phyloP scores from a whole-genome alignment of 345 rosid species.

The Populus tremula region DNA sequence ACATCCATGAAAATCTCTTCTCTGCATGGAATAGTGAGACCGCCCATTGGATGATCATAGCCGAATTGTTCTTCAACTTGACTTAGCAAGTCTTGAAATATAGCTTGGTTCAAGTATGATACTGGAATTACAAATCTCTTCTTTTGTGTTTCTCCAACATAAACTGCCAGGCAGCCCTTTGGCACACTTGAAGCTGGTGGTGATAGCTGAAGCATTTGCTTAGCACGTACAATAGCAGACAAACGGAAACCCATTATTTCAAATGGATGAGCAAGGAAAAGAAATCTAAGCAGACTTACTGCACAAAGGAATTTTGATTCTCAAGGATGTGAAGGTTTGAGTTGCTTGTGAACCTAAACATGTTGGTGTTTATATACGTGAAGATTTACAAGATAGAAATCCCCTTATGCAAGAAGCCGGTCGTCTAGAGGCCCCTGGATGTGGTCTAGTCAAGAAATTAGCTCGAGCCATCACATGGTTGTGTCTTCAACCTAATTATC shows the following conservation, averaged over 20 bases:
- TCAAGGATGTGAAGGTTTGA: background rate
- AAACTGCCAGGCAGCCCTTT: slow-evolving; percentile 25
- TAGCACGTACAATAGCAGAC: slow-evolving; percentile 6
- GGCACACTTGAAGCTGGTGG: slow-evolving; percentile 15
- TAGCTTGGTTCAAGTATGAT: slow-evolving; percentile 38
- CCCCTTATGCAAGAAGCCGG: background rate
- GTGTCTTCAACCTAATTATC: slow-evolving; percentile 2
- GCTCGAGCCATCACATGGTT: slow-evolving; percentile 2
- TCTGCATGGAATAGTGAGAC: slow-evolving; percentile 23
- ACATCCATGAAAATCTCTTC: slow-evolving; percentile 23
- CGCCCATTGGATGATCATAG: slow-evolving; percentile 18
- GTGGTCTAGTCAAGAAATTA: background rate
- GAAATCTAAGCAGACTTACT: background rate
- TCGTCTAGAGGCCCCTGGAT: background rate
- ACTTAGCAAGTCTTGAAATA: slow-evolving; percentile 30
- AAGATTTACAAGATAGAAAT: background rate
- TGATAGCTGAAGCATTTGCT: background rate
- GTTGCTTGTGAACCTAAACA: background rate
- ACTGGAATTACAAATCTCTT: slow-evolving; percentile 37
- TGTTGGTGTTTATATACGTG: background rate
- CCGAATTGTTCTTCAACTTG: slow-evolving; percentile 35
- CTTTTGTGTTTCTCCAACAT: slow-evolving; percentile 29
- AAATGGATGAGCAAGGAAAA: too few relatives aligned
- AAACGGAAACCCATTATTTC: slow-evolving; percentile 10
- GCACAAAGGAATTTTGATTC: background rate